Evolutionary conservation across 129 eudicot species (phyloP).

Genomic region (Logfia minima): DNA sequence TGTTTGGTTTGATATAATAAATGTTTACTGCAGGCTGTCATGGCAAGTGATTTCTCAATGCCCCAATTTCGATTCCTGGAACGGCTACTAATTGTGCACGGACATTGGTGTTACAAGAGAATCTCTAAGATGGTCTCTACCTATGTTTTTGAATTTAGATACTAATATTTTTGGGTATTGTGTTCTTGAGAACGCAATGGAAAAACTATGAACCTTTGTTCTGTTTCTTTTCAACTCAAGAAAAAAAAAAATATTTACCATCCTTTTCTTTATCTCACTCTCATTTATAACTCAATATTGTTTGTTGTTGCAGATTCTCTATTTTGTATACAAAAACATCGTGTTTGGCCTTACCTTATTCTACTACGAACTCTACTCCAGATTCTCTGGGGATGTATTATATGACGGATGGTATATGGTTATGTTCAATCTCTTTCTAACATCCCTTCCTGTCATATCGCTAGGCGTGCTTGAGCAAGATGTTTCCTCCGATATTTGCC

Average conservation of each 20-base stretch:
- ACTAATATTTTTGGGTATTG: not conserved
- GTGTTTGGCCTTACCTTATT: slow-evolving; percentile 58
- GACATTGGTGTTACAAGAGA: slow-evolving; percentile 71
- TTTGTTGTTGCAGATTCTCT: slow-evolving; percentile 48
- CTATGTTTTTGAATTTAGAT: too few relatives aligned
- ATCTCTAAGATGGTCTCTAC: slow-evolving; percentile 48
- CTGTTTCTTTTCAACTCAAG: too few relatives aligned
- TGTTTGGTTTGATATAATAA: slow-evolving; percentile 4
- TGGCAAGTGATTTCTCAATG: slow-evolving; percentile 60
- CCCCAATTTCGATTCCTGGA: slow-evolving; percentile 63
- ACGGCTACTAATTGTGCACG: slow-evolving; percentile 54
- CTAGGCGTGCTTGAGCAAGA: slow-evolving; percentile 64
- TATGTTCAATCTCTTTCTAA: slow-evolving; percentile 53
- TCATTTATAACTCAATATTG: not conserved
- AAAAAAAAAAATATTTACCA: too few relatives aligned
- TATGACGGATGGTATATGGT: slow-evolving; percentile 63
- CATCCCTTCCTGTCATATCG: slow-evolving; percentile 57
- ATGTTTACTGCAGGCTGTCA: slow-evolving; percentile 50
- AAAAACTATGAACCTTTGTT: too few relatives aligned
- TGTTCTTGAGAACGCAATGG: too few relatives aligned
- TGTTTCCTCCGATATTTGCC: slow-evolving; percentile 52
- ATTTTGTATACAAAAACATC: slow-evolving; percentile 59
- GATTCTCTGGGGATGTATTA: slow-evolving; percentile 44
- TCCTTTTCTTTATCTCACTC: too few relatives aligned
- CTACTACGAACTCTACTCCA: slow-evolving; percentile 51